phyloP scores from a whole-genome alignment of 257 asterid genomes.

The Haberlea rhodopensis region DNA sequence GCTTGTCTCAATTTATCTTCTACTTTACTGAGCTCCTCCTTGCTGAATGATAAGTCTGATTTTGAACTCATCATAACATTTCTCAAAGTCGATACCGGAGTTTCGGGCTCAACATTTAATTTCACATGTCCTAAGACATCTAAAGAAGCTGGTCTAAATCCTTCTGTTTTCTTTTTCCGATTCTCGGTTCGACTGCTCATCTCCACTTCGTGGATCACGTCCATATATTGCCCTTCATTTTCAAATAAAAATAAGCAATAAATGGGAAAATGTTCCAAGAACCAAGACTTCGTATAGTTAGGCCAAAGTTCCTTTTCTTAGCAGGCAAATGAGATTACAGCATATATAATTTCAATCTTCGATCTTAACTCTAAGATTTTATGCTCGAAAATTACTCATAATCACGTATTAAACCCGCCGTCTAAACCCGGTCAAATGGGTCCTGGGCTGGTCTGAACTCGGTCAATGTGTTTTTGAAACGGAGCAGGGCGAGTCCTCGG shows the following conservation, averaged over 20 bases:
- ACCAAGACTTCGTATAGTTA: not conserved
- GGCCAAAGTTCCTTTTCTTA: too few relatives aligned
- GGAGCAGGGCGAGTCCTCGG: too few relatives aligned
- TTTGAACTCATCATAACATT: conserved; percentile 38
- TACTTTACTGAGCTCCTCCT: conserved; percentile 56
- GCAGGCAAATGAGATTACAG: too few relatives aligned
- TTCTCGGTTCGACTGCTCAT: conserved; percentile 33
- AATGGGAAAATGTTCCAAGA: not conserved
- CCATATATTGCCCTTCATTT: conserved; percentile 33
- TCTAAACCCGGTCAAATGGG: too few relatives aligned
- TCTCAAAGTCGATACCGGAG: conserved; percentile 64
- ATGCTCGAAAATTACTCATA: too few relatives aligned
- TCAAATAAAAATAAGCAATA: not conserved
- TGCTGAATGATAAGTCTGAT: conserved; percentile 53
- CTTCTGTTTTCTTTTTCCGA: not conserved
- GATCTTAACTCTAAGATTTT: not conserved
- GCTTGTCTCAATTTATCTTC: conserved; percentile 60
- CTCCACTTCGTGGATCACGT: conserved; percentile 66
- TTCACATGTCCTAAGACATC: conserved; percentile 63
- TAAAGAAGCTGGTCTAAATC: conserved; percentile 43
- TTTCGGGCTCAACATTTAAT: conserved; percentile 63
- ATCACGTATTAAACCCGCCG: too few relatives aligned
- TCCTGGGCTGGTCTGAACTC: too few relatives aligned
- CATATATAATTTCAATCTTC: too few relatives aligned
- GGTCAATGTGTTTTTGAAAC: too few relatives aligned